Evolutionary conservation across 495 filamentous ascomycete species (phyloP).

Genomic region (Neurospora sp.): DNA sequence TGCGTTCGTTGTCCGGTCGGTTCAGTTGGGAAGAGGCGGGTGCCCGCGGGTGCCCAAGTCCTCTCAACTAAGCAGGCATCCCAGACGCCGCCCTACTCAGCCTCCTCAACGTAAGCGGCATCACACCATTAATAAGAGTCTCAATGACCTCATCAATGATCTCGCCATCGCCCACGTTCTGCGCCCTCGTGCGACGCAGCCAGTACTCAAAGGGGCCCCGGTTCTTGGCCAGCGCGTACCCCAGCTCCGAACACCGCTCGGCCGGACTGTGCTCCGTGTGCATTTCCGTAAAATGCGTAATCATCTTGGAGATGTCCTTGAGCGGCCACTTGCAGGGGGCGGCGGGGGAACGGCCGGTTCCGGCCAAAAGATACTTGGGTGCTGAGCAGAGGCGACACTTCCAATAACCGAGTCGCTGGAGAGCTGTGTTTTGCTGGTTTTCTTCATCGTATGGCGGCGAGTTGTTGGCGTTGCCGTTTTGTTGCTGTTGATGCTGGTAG

Average conservation of each 20-base stretch:
- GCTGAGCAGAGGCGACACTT: constrained; percentile 34
- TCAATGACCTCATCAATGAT: constrained; percentile 26
- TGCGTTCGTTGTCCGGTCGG: too few relatives aligned
- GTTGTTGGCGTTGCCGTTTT: not conserved
- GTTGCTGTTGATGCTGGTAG: not conserved
- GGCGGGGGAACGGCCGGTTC: constrained; percentile 28
- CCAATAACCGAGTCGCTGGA: constrained; percentile 37
- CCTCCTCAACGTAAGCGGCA: constrained; percentile 24
- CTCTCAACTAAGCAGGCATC: constrained; percentile 6
- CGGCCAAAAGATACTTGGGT: constrained; percentile 29
- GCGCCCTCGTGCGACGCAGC: constrained; percentile 26
- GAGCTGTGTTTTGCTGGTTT: constrained; percentile 4
- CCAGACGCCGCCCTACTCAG: constrained; percentile 27
- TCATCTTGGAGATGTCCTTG: constrained; percentile 36
- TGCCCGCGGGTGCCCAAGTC: too few relatives aligned
- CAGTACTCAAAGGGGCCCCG: constrained; percentile 39
- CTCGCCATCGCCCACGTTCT: constrained; percentile 21
- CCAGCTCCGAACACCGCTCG: constrained; percentile 32
- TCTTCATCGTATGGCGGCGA: not conserved
- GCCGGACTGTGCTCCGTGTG: constrained; percentile 28
- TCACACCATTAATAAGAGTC: constrained; percentile 18
- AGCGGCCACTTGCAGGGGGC: constrained; percentile 38
- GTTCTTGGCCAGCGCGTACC: constrained; percentile 27
- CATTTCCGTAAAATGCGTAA: constrained; percentile 36
- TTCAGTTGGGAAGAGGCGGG: too few relatives aligned